A percentile compares a stretch with the other conserved stretches of the same genome.
phyloP scores from a whole-genome alignment of 306 rosid genomes.

The Erythrophleum fordii region DNA sequence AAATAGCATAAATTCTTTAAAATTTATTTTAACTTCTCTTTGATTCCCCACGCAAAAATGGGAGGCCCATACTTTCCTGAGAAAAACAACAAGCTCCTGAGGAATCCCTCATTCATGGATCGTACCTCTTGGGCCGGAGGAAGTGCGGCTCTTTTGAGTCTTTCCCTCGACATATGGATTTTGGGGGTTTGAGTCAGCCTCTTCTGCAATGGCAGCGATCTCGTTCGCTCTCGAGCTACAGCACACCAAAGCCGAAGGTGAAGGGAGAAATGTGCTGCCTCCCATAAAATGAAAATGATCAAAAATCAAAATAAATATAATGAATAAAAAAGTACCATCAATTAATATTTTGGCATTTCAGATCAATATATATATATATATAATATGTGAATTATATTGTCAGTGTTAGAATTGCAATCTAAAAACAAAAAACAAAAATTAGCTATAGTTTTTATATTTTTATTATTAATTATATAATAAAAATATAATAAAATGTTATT shows the following conservation, averaged over 20 bases:
- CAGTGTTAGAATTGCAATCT: too few relatives aligned
- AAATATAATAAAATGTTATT: too few relatives aligned
- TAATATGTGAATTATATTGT: too few relatives aligned
- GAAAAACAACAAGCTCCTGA: constrained; percentile 2
- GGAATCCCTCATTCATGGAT: not conserved
- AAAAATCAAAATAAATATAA: not conserved
- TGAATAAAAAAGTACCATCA: too few relatives aligned
- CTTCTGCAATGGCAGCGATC: constrained; percentile 29
- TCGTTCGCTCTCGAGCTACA: not conserved
- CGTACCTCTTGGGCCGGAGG: constrained; percentile 89
- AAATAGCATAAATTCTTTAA: not conserved
- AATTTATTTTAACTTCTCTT: not conserved
- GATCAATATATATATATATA: too few relatives aligned
- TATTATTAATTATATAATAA: too few relatives aligned
- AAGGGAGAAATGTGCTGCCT: not conserved
- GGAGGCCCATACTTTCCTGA: not conserved
- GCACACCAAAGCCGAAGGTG: not conserved
- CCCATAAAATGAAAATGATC: not conserved
- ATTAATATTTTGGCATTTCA: too few relatives aligned
- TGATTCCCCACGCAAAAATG: not conserved
- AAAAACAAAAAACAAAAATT: too few relatives aligned
- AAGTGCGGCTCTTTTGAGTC: constrained; percentile 60
- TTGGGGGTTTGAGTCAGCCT: not conserved
- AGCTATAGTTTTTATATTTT: too few relatives aligned
- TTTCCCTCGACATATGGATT: constrained; percentile 68